Conservation (phyloP, 2,329 filamentous ascomycete species). For the Botrytis byssoidea region DNA sequence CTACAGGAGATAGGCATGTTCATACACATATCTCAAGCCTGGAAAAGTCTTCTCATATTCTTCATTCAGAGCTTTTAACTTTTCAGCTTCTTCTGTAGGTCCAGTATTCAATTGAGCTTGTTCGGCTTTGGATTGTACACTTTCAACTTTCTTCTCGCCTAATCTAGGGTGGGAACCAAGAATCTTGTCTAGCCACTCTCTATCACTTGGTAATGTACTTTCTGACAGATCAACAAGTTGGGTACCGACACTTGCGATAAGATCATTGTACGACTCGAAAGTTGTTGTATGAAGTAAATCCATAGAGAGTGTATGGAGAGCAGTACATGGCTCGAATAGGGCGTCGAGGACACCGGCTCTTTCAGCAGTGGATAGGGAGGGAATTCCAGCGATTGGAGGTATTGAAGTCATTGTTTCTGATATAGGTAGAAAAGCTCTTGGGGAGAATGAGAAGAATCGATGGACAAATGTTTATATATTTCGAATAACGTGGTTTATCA, state of each 20-base stretch:
- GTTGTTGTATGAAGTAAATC: conserved; percentile 60
- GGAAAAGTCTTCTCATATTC: conserved; percentile 82
- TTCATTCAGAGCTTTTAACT: conserved; percentile 63
- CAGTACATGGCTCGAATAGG: conserved; percentile 79
- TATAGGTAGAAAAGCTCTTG: neutral
- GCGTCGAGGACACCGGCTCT: conserved; percentile 65
- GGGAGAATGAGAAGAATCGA: neutral
- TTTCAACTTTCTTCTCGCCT: conserved; percentile 79
- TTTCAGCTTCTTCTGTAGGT: conserved; percentile 54
- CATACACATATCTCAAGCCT: conserved; percentile 74
- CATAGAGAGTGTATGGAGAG: conserved; percentile 69
- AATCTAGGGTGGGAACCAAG: conserved; percentile 80
- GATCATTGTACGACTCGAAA: conserved; percentile 65
- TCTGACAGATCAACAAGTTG: conserved; percentile 61
- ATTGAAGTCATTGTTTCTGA: conserved; percentile 41
- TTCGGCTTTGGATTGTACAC: conserved; percentile 75
- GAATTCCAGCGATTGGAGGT: conserved; percentile 57
- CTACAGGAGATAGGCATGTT: neutral
- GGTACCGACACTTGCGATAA: conserved; percentile 65
- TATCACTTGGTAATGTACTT: conserved; percentile 50
- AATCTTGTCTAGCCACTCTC: conserved; percentile 64
- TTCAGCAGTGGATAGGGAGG: conserved; percentile 52
- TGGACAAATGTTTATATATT: neutral
- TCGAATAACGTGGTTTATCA: too few species aligned
- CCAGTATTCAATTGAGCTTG: conserved; percentile 70